Evolutionary conservation across 2,329 filamentous ascomycete species (phyloP), one percentile per base, ranked within the genome.

Genomic region (Fusarium temperatum): DNA sequence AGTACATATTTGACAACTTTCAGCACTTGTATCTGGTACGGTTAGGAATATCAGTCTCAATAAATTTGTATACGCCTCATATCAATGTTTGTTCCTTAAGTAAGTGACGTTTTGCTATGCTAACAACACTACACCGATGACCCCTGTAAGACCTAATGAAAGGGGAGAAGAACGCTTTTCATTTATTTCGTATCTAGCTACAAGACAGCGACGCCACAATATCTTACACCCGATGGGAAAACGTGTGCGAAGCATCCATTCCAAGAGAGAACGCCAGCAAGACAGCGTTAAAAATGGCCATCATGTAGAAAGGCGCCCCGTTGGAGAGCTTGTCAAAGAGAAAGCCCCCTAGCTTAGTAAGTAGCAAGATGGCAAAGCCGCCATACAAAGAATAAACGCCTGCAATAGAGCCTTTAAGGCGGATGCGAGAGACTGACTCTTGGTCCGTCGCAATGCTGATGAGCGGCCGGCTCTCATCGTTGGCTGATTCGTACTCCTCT

Each of bases 301-400:
- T 96, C 87, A 98, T 92, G 80, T 95, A 98, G 81, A 99, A 98
- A 2, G 96, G 96, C 17, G 94, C 93, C 0, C 93, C 93, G 6
- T 88, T 87, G 3, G 91, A 92, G 60, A 91, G 85, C 26, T 83
- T 87, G 81, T 99, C 96, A 79, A 98, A 99, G 54, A 98, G 83
- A 42, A 90, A 89, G 0, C 96, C 96, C 18, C 96, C 96, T 8
- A 96, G 82, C 83, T 99, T 99, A 1, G 96, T 98, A 22, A 99
- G 87, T 10, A 98, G 83, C 62, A 99, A 82, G 59, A 99, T 99
- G 0, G 95, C 96, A 2, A 91, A 93, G 20, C 96, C 96, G 17
- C 96, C 96, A 63, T 93, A 95, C 72, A 98, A 89, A 60, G 94
- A 97, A 82, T 99, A 99, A 2, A 98, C 92, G 5, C 96, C 96